Conservation (phyloP, 2,329 filamentous ascomycete genomes). For the Trichoderma cornu-damae region DNA sequence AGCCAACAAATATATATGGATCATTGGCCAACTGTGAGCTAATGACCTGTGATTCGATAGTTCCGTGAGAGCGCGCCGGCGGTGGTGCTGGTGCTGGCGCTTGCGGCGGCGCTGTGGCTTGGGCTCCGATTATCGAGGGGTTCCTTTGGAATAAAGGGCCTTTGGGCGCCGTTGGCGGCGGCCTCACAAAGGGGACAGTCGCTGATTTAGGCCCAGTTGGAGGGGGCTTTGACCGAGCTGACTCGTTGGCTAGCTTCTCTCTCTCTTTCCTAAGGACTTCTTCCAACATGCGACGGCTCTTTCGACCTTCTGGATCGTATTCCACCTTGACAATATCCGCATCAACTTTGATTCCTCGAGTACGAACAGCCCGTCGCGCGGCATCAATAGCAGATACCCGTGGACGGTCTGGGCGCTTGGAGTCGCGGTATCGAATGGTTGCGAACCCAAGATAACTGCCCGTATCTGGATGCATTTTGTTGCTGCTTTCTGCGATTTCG, state of each 20-base stretch:
- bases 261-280: conserved; percentile 65
- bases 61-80: conserved; percentile 35
- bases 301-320: conserved; percentile 81
- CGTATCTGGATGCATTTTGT: conserved; percentile 91
- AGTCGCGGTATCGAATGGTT: conserved; percentile 82
- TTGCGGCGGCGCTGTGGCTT: conserved; percentile 26
- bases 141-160: conserved; percentile 62
- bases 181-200: conserved; percentile 34
- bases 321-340: conserved; percentile 73
- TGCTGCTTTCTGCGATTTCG: conserved; percentile 84
- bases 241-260: conserved; percentile 49
- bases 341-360: conserved; percentile 75
- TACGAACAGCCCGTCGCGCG: conserved; percentile 72
- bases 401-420: conserved; percentile 41
- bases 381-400: conserved; percentile 68
- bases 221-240: conserved; percentile 30
- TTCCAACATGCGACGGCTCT: conserved; percentile 73
- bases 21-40: conserved; percentile 65
- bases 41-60: conserved; percentile 63
- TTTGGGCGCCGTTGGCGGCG: conserved; percentile 81
- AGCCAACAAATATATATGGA: conserved; percentile 88
- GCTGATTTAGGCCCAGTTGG: conserved; percentile 37
- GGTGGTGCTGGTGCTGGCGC: conserved; percentile 10
- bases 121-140: conserved; percentile 19
- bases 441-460: conserved; percentile 93